A percentile compares a stretch with the other conserved stretches of the same genome.
phyloP scores from a whole-genome alignment of 2,329 filamentous ascomycete species.

The Aspergillus glaucus region DNA sequence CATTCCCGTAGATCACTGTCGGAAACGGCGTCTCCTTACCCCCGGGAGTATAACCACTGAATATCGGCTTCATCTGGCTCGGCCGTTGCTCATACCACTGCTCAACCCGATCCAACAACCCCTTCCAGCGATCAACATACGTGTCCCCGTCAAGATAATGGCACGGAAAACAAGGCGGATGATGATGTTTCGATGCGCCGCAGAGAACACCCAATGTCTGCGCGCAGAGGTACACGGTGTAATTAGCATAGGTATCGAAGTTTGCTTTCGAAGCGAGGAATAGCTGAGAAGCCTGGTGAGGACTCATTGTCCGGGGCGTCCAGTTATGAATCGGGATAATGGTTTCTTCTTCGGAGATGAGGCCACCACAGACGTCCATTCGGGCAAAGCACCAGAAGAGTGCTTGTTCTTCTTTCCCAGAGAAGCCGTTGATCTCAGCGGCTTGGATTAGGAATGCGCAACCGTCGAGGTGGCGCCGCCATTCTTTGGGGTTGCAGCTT shows the following conservation, averaged over 20 bases:
- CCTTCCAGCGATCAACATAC: constrained; percentile 30
- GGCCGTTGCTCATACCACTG: constrained; percentile 35
- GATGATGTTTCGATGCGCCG: constrained; percentile 6
- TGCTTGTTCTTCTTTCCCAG: constrained; percentile 45
- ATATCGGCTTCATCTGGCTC: constrained; percentile 22
- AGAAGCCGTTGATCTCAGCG: constrained; percentile 47
- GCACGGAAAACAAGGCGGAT: constrained; percentile 10
- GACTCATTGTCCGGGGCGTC: constrained; percentile 27
- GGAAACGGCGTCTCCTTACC: constrained; percentile 17
- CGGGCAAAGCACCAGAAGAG: constrained; percentile 52
- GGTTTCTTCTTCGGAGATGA: constrained; percentile 48
- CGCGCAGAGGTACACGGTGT: constrained; percentile 45
- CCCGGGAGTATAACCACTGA: constrained; percentile 13
- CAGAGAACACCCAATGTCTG: constrained; percentile 39
- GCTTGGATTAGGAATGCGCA: constrained; percentile 48
- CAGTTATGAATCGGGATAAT: constrained; percentile 45
- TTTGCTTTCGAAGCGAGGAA: constrained; percentile 21
- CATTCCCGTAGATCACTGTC: constrained; percentile 22
- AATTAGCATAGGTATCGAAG: constrained; percentile 48
- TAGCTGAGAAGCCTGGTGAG: constrained; percentile 14
- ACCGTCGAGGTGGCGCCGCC: constrained; percentile 48
- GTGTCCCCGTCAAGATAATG: constrained; percentile 14
- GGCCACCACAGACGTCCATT: constrained; percentile 50
- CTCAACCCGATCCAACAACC: constrained; percentile 36
- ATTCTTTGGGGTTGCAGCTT: constrained; percentile 43